Evolutionary conservation across 2,329 filamentous ascomycete genomes (phyloP).

Genomic region (Apiospora malaysiana): DNA sequence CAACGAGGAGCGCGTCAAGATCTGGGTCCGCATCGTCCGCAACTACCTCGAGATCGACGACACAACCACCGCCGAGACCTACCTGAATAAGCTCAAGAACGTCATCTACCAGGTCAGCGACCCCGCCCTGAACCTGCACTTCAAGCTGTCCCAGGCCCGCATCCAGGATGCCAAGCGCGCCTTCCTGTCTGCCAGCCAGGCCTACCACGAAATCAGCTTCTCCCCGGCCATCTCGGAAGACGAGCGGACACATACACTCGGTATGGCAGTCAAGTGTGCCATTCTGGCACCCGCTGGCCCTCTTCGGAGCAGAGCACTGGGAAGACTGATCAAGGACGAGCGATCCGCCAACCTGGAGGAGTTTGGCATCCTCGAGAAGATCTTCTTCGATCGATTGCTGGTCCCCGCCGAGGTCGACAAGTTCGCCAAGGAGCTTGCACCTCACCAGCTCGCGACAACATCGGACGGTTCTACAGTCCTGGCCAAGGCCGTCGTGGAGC

Average conservation of each 20-base stretch:
- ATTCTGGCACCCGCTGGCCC: slow-evolving; percentile 92
- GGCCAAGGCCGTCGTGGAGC: slow-evolving; percentile 91
- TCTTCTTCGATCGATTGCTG: slow-evolving; percentile 90
- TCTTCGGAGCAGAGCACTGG: slow-evolving; percentile 78
- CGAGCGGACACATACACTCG: slow-evolving; percentile 83
- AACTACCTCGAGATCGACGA: slow-evolving; percentile 96
- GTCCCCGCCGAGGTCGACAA: slow-evolving; percentile 81
- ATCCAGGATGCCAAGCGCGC: slow-evolving; percentile 90
- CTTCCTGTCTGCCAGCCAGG: slow-evolving; percentile 85
- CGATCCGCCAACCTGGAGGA: slow-evolving; percentile 76
- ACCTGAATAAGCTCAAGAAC: slow-evolving; percentile 95
- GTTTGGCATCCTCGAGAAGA: slow-evolving; percentile 92
- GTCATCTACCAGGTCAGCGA: slow-evolving; percentile 81
- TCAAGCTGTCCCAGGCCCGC: slow-evolving; percentile 88
- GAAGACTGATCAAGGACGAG: slow-evolving; percentile 92
- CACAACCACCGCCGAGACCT: slow-evolving; percentile 80
- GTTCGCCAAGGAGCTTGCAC: slow-evolving; percentile 80
- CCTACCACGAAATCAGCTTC: slow-evolving; percentile 88
- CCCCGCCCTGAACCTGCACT: slow-evolving; percentile 78
- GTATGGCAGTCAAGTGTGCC: slow-evolving; percentile 88
- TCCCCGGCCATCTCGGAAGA: slow-evolving; percentile 80
- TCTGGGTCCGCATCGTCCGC: slow-evolving; percentile 94
- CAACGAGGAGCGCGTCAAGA: slow-evolving; percentile 79
- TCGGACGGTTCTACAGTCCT: slow-evolving; percentile 92
- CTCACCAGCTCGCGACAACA: slow-evolving; percentile 89